Conservation (phyloP, 2,329 filamentous ascomycete genomes). For the Lecanosticta acicola region DNA sequence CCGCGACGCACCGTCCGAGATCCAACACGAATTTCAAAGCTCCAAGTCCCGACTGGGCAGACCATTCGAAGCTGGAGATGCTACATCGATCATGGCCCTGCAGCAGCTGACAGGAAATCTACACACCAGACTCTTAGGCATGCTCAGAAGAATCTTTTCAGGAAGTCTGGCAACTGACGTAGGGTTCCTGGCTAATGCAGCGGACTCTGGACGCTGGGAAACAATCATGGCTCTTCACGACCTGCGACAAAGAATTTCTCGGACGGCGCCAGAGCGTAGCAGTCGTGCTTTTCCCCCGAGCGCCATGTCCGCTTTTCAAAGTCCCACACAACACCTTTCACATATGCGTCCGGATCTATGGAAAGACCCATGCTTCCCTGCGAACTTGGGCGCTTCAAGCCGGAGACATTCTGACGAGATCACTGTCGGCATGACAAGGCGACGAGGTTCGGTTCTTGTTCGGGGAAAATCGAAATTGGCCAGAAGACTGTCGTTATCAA, state of each 20-base stretch:
- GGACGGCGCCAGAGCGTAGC: neutral
- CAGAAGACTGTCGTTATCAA: neutral
- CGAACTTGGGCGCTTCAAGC: no score
- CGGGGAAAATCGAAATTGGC: neutral
- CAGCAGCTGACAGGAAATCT: conserved; percentile 25
- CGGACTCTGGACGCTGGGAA: neutral
- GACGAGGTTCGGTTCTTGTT: neutral
- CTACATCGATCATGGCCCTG: conserved; percentile 23
- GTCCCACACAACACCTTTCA: neutral
- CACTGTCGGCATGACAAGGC: neutral
- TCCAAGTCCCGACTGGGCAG: conserved; percentile 23
- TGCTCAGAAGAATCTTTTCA: neutral
- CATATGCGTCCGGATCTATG: neutral
- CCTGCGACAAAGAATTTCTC: conserved; percentile 3
- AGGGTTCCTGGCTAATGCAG: neutral
- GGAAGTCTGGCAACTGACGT: neutral
- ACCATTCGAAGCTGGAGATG: conserved; percentile 25
- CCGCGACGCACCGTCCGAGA: conserved; percentile 15
- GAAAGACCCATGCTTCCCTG: neutral
- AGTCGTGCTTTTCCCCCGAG: neutral
- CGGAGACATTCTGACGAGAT: no score
- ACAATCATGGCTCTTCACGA: neutral
- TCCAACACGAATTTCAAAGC: conserved; percentile 23
- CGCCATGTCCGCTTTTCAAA: neutral
- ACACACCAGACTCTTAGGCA: conserved; percentile 6